phyloP scores from a whole-genome alignment of 2,329 filamentous ascomycete genomes.

The Hypoxylon sp. region DNA sequence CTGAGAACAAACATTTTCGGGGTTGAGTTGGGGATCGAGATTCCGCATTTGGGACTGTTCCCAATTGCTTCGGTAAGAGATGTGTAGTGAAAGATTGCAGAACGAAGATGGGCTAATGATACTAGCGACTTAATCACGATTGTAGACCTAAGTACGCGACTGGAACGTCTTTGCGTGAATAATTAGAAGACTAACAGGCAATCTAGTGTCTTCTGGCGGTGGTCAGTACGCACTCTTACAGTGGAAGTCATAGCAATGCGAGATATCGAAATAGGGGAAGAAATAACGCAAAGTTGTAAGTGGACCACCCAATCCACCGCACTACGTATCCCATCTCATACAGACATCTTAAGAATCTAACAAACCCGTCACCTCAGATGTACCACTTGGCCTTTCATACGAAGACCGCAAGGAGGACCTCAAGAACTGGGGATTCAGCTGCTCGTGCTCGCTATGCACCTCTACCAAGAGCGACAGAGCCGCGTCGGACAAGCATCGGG shows the following conservation, averaged over 20 bases:
- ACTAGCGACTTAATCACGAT: conserved; percentile 42
- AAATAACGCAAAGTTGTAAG: conserved; percentile 44
- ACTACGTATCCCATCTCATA: background rate
- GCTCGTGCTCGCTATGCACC: conserved; percentile 35
- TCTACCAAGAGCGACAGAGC: conserved; percentile 23
- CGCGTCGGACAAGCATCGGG: conserved; percentile 27
- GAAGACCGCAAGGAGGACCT: conserved; percentile 34
- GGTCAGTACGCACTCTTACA: conserved; percentile 31
- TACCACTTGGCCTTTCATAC: conserved; percentile 38
- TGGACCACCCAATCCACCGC: background rate
- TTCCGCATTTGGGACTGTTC: conserved; percentile 35
- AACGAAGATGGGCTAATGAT: conserved; percentile 1
- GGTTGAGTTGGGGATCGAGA: conserved; percentile 37
- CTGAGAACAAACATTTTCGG: conserved; percentile 42
- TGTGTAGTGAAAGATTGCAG: background rate
- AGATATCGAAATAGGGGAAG: conserved; percentile 37
- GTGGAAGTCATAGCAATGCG: conserved; percentile 39
- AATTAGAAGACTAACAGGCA: background rate
- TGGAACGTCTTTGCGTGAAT: background rate
- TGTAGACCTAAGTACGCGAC: conserved; percentile 39
- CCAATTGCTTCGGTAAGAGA: conserved; percentile 37
- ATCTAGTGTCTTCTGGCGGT: conserved; percentile 39
- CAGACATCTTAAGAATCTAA: background rate
- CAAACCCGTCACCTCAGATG: conserved; percentile 14
- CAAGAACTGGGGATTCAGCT: conserved; percentile 35